Base-by-base conservation (phyloP, 2,329 filamentous ascomycete species). In the Diaporthe amygdali region DNA sequence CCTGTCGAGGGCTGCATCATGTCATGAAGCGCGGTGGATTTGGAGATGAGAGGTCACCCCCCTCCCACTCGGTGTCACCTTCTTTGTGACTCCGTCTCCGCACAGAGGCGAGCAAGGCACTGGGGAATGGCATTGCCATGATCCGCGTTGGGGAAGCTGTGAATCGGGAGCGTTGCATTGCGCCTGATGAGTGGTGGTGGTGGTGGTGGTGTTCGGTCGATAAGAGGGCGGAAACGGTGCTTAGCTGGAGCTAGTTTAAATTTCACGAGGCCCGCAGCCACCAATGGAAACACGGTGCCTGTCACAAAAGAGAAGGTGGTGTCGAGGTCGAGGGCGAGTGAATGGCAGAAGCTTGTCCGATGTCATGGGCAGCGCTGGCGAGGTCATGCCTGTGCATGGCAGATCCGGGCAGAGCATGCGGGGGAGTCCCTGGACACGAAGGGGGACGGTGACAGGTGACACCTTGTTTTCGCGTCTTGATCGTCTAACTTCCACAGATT, bases 241-340 rank as follows among this genome's bases (percentile, higher is more conserved):
- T 63, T 63, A 46, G 56, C 41, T 63, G 27, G 20, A 63, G 56
- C 56, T 63, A 63, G 56, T 32, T 25, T 32, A 47, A 20, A 63
- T 47, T 63, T 47, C 27, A 34, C 27, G 7, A n/a, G 2, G 25
- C 15, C 27, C 10, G 41, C 39, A 46, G 56, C 56, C 39, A 46
- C 56, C 56, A 63, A 63, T 63, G 27, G 47, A 46, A 63, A 17
- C 27, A 22, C 59, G 41, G 59, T 63, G 59, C 59, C 59, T 63
- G 59, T 63, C 59, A 63, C n/a, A 30, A 63, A 63, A 44, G 27
- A 63, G 56, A 63, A 63, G 56, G 56, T 63, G 56, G 56, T 63
- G 56, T 63, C 39, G 5, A 12, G 56, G 55, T 34, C 22, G 7
- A 41, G 34, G 34, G 54, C 54, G 34, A 59, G 54, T 22, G 34